phyloP scores from a whole-genome alignment of 352 stramenopile species.

The Phytophthora pluvialis region DNA sequence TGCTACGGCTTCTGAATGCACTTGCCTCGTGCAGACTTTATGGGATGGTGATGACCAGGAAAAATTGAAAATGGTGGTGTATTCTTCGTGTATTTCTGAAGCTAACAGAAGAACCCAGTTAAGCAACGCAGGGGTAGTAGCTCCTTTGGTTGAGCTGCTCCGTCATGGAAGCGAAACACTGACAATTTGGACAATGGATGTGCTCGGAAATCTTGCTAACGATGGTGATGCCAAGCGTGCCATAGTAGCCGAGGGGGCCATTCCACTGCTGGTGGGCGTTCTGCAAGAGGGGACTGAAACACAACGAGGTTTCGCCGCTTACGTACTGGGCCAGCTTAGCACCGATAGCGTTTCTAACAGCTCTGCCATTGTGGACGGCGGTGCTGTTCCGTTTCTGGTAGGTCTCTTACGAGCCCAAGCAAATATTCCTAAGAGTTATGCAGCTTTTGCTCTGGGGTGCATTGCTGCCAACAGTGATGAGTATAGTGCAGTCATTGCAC shows the following conservation, averaged over 20 bases:
- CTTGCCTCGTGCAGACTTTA: background rate
- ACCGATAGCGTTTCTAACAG: background rate
- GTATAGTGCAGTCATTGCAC: background rate
- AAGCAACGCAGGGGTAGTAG: background rate
- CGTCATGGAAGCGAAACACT: background rate
- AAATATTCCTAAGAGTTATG: constrained; percentile 1
- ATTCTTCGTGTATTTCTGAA: constrained; percentile 6
- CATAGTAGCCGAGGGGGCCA: constrained; percentile 11
- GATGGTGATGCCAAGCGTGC: background rate
- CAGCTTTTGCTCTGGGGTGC: background rate
- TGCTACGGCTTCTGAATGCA: background rate
- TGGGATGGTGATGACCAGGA: background rate
- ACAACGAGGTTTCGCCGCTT: constrained; percentile 9
- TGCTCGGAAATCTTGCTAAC: constrained; percentile 9
- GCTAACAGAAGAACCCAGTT: background rate
- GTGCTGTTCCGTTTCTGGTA: constrained; percentile 1
- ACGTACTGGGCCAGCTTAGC: background rate
- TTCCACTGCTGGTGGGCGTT: background rate
- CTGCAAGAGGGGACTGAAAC: background rate
- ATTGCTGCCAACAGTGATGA: constrained; percentile 4
- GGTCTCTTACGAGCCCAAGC: background rate
- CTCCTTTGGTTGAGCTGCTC: background rate
- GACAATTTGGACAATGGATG: constrained; percentile 12
- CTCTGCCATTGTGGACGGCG: background rate
- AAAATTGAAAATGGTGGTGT: constrained; percentile 1